Percentiles rank a stretch among this genome's conserved stretches.
These are phyloP conservation scores for Lipomyces sp. DNA, from an alignment of 805 yeast species.

Conservation along the genomic window DNA sequence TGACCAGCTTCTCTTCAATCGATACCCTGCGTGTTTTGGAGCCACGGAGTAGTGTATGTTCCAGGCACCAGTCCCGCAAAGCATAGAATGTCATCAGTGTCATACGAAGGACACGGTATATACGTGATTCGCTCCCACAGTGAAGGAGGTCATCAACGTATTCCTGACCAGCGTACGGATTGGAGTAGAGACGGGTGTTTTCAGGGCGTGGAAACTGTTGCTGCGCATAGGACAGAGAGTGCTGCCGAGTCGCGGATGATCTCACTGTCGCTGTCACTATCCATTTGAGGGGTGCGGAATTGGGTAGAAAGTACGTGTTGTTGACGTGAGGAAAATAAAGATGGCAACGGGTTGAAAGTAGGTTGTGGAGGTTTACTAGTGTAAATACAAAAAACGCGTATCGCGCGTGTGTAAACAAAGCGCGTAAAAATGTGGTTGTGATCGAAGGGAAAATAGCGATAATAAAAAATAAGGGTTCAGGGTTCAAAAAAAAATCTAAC, in stretches of 20 bases:
- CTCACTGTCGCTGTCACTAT: slow-evolving; percentile 2
- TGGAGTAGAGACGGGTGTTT: background rate
- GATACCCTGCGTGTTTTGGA: background rate
- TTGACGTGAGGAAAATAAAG: too few relatives aligned
- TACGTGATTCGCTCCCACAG: background rate
- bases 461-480: too few relatives aligned
- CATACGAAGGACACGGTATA: background rate
- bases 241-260: background rate
- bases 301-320: too few relatives aligned
- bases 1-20: background rate
- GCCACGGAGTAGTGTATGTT: background rate
- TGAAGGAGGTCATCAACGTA: slow-evolving; percentile 1
- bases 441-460: too few relatives aligned
- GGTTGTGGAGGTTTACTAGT: too few relatives aligned
- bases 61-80: background rate
- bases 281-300: background rate
- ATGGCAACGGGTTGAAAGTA: too few relatives aligned
- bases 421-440: too few relatives aligned
- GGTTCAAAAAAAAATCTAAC: too few relatives aligned
- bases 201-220: background rate
- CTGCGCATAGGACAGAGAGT: background rate
- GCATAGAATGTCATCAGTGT: background rate
- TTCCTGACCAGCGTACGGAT: background rate
- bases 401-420: too few relatives aligned
- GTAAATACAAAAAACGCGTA: too few relatives aligned